Base-by-base conservation (phyloP, 2,329 filamentous ascomycete species). In the Lecanoromycetidae sp. region DNA sequence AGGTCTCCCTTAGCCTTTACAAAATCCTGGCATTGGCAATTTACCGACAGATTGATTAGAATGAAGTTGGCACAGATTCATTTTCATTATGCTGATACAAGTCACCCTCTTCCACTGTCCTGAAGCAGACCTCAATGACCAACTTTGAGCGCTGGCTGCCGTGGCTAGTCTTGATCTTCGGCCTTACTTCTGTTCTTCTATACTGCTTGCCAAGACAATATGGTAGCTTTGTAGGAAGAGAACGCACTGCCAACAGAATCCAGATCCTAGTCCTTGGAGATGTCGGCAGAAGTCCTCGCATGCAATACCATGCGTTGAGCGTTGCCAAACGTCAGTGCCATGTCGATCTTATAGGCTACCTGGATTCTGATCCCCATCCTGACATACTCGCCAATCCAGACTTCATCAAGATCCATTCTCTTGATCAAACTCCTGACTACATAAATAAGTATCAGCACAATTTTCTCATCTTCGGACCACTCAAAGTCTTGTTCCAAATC, bases 301-400 rank as follows among this genome's bases (percentile, higher is more conserved):
- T 98, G 90, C 88, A 96, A 61, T 96, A 98, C 58, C 91, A 98
- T 74, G 90, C 90, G 17, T 71, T 94, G 56, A 96, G 90, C 62
- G 80, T 96, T 58, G 86, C 87, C 33, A 84, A 81, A 57, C 80
- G 87, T 59, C 86, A 86, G 20, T 82, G 80, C 5, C 73, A 74
- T 27, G 90, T 95, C 17, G 80, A 90, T 61, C 69, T 98, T 10
- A 81, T 98, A 56, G 91, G 90, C 37, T 96, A 95, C 61, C 72
- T 49, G 79, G 91, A 94, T 61, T 91, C 87, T 17, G 75, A 85
- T 19, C 73, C 86, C 41, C 82, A 93, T 58, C 84, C 88, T 1
- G 84, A 86, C 39, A 74, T 98, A 42, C 64, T 79, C 36, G 71
- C 75, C 8, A 80, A 82, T 57, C 4, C 45, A 2, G 70, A 79